These are phyloP conservation scores for Breynia disticha DNA, from an alignment of 441 rosid species.

Conservation along the genomic window DNA sequence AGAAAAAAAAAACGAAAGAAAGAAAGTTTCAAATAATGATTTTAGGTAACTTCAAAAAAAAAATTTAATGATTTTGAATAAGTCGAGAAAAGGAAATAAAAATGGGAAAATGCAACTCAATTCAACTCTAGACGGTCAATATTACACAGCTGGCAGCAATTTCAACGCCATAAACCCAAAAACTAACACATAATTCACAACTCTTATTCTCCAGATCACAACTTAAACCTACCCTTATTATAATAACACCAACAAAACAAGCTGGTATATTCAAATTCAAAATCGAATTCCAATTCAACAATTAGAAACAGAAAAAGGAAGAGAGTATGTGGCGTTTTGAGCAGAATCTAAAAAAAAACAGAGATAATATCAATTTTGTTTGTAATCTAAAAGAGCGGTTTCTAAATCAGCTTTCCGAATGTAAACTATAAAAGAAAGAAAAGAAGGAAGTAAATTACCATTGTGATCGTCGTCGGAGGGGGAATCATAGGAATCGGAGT, in stretches of 20 bases:
- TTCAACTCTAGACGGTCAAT: not conserved
- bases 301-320: too few relatives aligned
- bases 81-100: too few relatives aligned
- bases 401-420: too few relatives aligned
- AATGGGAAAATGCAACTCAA: not conserved
- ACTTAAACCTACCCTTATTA: not conserved
- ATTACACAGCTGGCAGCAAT: not conserved
- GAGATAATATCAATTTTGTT: not conserved
- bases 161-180: not conserved
- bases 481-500: slow-evolving; percentile 7
- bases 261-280: not conserved
- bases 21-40: too few relatives aligned
- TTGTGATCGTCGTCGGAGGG: slow-evolving; percentile 15
- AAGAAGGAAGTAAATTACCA: not conserved
- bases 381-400: too few relatives aligned
- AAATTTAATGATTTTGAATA: too few relatives aligned
- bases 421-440: not conserved
- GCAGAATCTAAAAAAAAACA: not conserved
- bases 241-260: too few relatives aligned
- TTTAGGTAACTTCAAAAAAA: too few relatives aligned
- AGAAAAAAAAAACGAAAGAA: too few relatives aligned
- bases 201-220: not conserved
- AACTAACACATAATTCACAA: not conserved
- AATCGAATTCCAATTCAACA: not conserved
- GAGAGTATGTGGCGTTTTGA: not conserved